Conservation (phyloP, 106 monocot genomes). For the Dendrobium nobile region DNA sequence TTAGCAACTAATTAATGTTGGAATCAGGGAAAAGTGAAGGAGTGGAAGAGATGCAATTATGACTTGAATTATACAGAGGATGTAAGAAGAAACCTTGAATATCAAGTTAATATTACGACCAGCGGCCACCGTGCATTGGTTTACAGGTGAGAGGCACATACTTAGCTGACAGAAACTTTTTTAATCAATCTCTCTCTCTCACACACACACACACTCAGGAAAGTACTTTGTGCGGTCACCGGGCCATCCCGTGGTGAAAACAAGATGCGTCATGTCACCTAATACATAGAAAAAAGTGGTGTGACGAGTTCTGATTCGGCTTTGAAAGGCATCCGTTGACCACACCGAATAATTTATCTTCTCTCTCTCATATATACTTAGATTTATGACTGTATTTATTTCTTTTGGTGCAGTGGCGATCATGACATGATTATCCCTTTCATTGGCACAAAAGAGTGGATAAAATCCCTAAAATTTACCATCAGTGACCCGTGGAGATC, state of each 20-base stretch:
- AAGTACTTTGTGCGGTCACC: no score
- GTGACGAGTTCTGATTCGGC: no score
- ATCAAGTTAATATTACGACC: constrained; percentile 21
- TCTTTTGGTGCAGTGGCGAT: constrained; percentile 26
- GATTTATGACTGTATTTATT: background rate
- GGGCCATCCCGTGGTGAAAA: no score
- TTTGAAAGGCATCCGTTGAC: no score
- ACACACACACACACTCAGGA: no score
- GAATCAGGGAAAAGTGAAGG: background rate
- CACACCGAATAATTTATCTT: no score
- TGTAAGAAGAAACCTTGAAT: constrained; percentile 1
- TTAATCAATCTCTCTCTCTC: background rate
- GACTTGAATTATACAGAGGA: constrained; percentile 10
- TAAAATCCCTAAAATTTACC: constrained; percentile 38
- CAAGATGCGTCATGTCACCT: no score
- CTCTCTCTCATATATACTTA: no score
- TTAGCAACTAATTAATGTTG: no score
- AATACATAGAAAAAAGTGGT: no score
- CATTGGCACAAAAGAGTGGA: constrained; percentile 43
- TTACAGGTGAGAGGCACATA: constrained; percentile 17
- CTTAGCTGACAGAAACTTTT: no score
- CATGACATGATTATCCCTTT: constrained; percentile 37
- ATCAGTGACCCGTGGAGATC: constrained; percentile 39
- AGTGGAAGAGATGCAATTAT: constrained; percentile 17
- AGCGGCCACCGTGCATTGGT: constrained; percentile 27